phyloP scores from a whole-genome alignment of 495 filamentous ascomycete genomes.

The Penicillium bialowiezense region DNA sequence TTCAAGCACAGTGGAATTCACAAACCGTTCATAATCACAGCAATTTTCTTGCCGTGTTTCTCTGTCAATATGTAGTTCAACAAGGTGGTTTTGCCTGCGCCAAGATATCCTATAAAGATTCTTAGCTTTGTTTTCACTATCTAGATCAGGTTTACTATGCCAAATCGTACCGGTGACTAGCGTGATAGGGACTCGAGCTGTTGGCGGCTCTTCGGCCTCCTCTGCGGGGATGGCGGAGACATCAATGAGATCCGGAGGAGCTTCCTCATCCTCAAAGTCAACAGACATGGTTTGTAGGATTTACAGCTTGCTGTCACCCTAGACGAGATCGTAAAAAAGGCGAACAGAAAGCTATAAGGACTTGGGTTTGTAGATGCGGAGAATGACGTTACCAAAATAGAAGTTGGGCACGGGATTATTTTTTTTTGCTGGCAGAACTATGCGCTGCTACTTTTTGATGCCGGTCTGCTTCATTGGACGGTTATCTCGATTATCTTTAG shows the following conservation, averaged over 20 bases:
- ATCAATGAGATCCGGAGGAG: constrained; percentile 70
- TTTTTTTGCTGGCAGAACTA: constrained; percentile 2
- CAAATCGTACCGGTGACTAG: constrained; percentile 77
- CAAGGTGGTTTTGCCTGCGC: constrained; percentile 92
- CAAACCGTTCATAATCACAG: constrained; percentile 91
- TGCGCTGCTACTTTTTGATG: neutral
- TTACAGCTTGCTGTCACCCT: neutral
- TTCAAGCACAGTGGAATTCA: constrained; percentile 8
- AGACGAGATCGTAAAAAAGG: neutral
- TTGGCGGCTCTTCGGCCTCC: constrained; percentile 19
- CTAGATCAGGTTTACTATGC: neutral
- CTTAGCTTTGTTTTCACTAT: neutral
- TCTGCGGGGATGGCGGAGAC: constrained; percentile 36
- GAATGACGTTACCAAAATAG: constrained; percentile 38
- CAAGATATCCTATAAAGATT: constrained; percentile 66
- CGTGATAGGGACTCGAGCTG: constrained; percentile 80
- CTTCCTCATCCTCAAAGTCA: constrained; percentile 65
- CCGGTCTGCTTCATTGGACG: neutral
- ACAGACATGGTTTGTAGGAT: constrained; percentile 19
- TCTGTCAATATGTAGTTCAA: constrained; percentile 94
- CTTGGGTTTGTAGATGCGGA: neutral
- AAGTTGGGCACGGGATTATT: constrained; percentile 44
- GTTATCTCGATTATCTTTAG: too few species aligned
- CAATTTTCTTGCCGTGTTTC: constrained; percentile 94
- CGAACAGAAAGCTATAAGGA: neutral